Evolutionary conservation across 2,329 filamentous ascomycete species (phyloP), one percentile per base, ranked within the genome.

Genomic region (Arthrinium phaeospermum): DNA sequence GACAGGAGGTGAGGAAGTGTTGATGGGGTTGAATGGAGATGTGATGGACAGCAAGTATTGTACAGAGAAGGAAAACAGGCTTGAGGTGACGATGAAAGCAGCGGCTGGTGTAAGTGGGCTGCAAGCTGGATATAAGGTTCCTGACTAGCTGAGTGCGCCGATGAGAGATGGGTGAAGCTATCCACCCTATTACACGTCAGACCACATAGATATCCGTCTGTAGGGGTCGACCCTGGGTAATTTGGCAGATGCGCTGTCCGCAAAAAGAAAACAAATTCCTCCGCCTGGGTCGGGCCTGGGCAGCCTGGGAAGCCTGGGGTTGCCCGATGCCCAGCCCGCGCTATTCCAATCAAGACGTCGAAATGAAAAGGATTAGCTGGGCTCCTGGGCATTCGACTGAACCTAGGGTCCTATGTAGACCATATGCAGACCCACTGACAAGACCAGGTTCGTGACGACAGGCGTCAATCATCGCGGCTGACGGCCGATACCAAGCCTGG

Each of bases 121-220:
- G 12, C 57, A n/a, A 41, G 57, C 57, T 64, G 30, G 22, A 64
- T 64, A 64, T 68, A 68, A 68, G 67, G 67, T 47, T 68, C 67
- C 44, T 49, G 67, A 24, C 67, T 47, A 45, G 45, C 37, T 45
- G 41, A 47, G 46, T 47, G n/a, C 67, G 67, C 41, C 41, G 27
- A 49, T 24, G 67, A 68, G 22, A 16, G 53, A 61, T 64, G n/a
- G 57, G 53, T 61, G 53, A 64, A 64, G 57, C 57, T 41, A 41
- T 64, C 57, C 57, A 64, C 57, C 57, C 45, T 47, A 49, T 22
- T 69, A 37, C 44, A 45, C n/a, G 45, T 69, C 45, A 69, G 67
- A 49, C 67, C 67, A 69, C 45, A 19, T 69, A 14, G n/a, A 49
- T 34, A 47, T 12, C 47, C 67, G 6, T 12, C n/a, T 47, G 67